Evolutionary conservation across 441 rosid species (phyloP), one percentile per base, ranked within the genome.

Genomic region (Euphorbia schlechtendalii): DNA sequence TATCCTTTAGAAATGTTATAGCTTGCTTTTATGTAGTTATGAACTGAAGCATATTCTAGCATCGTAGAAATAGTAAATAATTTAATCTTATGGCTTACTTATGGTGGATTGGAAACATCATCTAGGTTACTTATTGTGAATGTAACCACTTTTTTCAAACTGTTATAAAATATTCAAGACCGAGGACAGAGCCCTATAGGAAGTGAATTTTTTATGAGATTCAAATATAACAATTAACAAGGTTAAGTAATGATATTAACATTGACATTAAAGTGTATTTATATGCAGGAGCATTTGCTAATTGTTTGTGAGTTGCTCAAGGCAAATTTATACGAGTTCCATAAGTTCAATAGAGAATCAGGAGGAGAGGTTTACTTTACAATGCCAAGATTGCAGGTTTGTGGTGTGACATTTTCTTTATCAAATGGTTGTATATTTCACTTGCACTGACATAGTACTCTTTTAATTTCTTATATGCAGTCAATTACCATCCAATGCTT

Each of bases 261-360:
- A 53, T 24, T 51, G 17, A 22, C 17, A 13, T 21, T 22, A 53
- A 53, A 24, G 32, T 53, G 10, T 53, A 38, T 76, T 66, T 61
- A 58, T 58, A 66, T 82, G 32, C 84, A 93, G 99, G 99, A 90
- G 70, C 99, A 94, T 82, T 80, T 94, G 49, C 90, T 94, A 82
- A 91, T 94, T 1, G 99, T 94, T 13, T 89, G 97, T 69, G 99
- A 94, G 78, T 93, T 94, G 56, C 94, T 94, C 9, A 75, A 81
- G 55, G 90, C 96, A 68, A 94, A 94, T 72, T 75, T 94, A 59
- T 90, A 93, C 59, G 97, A 94, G 68, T 87, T 86, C 67, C 97
- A 90, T 72, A 90, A 90, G 69, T 94, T 87, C 57, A 94, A 87
- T 71, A 84, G 80, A 77, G 96, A 90, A 71, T 86, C 96, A 0